phyloP scores from a whole-genome alignment of 2,329 filamentous ascomycete genomes.

The Penicillium sp. region DNA sequence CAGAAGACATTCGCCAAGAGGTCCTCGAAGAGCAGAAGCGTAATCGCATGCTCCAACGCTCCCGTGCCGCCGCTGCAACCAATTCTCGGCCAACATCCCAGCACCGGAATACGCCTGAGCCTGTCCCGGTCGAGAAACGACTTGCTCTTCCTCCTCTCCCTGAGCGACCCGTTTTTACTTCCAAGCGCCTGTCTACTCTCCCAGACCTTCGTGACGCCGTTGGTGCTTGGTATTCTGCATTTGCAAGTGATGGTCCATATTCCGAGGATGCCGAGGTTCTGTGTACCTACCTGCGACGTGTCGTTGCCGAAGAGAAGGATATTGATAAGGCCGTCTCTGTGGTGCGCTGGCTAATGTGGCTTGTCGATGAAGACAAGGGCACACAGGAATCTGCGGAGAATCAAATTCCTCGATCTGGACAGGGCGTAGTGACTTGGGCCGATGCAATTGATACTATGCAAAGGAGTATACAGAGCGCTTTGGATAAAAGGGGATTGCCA shows the following conservation, averaged over 20 bases:
- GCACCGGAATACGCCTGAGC: constrained; percentile 13
- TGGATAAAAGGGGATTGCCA: constrained; percentile 47
- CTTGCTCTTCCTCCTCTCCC: constrained; percentile 49
- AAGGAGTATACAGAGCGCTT: constrained; percentile 42
- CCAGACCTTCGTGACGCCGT: constrained; percentile 72
- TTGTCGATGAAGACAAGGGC: constrained; percentile 33
- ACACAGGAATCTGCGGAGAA: constrained; percentile 37
- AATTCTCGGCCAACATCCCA: constrained; percentile 26
- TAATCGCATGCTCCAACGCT: constrained; percentile 57
- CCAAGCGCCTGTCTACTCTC: constrained; percentile 52
- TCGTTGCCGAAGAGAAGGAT: constrained; percentile 74
- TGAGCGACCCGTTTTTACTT: constrained; percentile 61
- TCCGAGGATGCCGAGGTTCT: constrained; percentile 73
- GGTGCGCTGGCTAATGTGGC: constrained; percentile 61
- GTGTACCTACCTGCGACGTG: constrained; percentile 66
- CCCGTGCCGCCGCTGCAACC: constrained; percentile 37
- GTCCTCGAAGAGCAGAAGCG: constrained; percentile 71
- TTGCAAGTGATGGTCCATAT: constrained; percentile 72
- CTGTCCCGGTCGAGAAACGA: constrained; percentile 21
- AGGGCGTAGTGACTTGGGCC: constrained; percentile 32
- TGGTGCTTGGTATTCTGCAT: constrained; percentile 71
- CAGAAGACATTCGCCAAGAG: constrained; percentile 75
- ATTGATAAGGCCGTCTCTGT: constrained; percentile 70
- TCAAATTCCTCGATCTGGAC: constrained; percentile 32
- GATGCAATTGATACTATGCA: constrained; percentile 42